phyloP scores from a whole-genome alignment of 768 basidiomycete species.

The Neoboletus magnificus region DNA sequence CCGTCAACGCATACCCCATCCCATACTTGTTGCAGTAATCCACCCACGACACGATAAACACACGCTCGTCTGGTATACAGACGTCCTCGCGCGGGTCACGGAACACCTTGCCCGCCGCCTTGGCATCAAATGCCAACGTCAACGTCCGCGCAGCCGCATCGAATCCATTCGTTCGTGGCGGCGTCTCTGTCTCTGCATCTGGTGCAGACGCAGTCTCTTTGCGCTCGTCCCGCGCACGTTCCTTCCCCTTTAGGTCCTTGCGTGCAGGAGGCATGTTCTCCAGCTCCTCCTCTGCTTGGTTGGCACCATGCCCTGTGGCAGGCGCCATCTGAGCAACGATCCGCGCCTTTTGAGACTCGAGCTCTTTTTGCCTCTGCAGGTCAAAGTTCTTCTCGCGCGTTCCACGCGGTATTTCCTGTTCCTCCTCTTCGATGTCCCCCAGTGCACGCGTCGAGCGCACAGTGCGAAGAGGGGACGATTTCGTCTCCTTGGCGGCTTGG shows the following conservation, averaged over 20 bases:
- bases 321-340: constrained; percentile 94
- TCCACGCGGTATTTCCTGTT: constrained; percentile 39
- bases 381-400: constrained; percentile 39
- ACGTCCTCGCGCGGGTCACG: constrained; percentile 57
- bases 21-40: constrained; percentile 99
- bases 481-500: constrained; percentile 49
- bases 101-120: constrained; percentile 60
- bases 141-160: constrained; percentile 59
- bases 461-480: constrained; percentile 52
- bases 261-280: constrained; percentile 33
- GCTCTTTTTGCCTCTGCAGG: constrained; percentile 58
- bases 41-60: constrained; percentile 98
- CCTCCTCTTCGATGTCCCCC: constrained; percentile 47
- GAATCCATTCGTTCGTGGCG: constrained; percentile 51
- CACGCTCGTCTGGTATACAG: constrained; percentile 59
- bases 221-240: constrained; percentile 25
- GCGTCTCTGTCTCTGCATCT: constrained; percentile 23
- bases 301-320: constrained; percentile 23
- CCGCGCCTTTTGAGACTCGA: constrained; percentile 88
- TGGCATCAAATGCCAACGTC: constrained; percentile 65
- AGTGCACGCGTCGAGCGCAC: constrained; percentile 39
- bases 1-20: constrained; percentile 98
- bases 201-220: constrained; percentile 11
- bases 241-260: constrained; percentile 32
- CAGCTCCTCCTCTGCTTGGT: constrained; percentile 33